Base-by-base conservation (phyloP, 2,329 filamentous ascomycete species). In the Raffaelea ambrosiae region DNA sequence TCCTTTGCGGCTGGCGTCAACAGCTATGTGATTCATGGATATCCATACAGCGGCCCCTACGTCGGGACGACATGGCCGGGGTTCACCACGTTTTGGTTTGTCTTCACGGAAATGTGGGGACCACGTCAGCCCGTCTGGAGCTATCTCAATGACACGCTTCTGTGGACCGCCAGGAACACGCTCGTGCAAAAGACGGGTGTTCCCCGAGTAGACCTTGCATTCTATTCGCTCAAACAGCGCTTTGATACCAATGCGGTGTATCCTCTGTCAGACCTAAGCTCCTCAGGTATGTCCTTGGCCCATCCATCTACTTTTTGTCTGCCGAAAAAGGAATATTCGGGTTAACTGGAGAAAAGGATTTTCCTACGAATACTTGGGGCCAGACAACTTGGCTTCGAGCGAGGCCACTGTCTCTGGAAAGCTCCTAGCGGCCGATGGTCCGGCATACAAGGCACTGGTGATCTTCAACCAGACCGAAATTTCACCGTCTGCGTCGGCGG, bases 361-460 rank as follows among this genome's bases (percentile, higher is more conserved):
- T 19, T 26, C 33, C 16, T 22, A 45, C n/a, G 49, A 51, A 29
- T 44, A 48, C 18, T 5, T 46, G n/a, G 40, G 46, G n/a, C 14
- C 38, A 14, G 31, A 36, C 8, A 35, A 46, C n/a, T 42, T 55
- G 13, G 49, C 39, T 47, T 46, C 20, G 39, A 44, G 22, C 39
- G 43, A 4, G 21, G 31, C 20, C 31, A 52, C 33, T 41, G 48
- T 19, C 21, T 56, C n/a, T 9, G 18, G 35, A 14, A 38, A n/a
- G 8, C 8, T 38, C 16, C 48, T 59, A 11, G 52, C 55, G 4
- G 46, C 54, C 7, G 52, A 58, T 14, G 55, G 57, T 1, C 54
- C 55, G 2, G 53, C 47, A 8, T 59, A 58, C 43, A 55, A 56
- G 42, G 55, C 56, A 2, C 33, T 60, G 3, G 48, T 57, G 10